Evolutionary conservation across 441 rosid species (phyloP), one percentile per base, ranked within the genome.

Genomic region (Brassica balearica): DNA sequence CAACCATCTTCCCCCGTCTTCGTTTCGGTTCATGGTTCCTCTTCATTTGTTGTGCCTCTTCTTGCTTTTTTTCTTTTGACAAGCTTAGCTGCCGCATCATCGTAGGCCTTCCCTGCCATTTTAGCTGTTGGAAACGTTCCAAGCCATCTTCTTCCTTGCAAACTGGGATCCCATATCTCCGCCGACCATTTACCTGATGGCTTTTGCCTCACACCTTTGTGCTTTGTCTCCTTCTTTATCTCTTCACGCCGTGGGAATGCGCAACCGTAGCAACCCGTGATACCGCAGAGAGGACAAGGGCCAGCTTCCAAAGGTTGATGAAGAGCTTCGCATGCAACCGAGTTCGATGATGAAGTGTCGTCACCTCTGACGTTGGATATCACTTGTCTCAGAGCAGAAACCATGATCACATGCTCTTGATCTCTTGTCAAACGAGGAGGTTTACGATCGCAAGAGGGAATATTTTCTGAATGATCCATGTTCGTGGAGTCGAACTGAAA

Each of bases 121-220:
- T 22, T 2, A 5, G 14, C 32, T 4, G 32, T 59, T 59, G 63
- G 29, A 59, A 59, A 59, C 32, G 63, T 59, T 22, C 63, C 63
- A 9, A 59, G 32, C 63, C 63, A 22, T 59, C 14, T 22, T 12
- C 32, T 10, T 59, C 12, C 3, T 59, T 59, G 25, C 63, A 22
- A 59, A 59, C 29, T 59, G 3, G 64, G 64, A 59, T 59, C 32
- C 64, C 64, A 59, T 59, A 59, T 59, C 64, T 59, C 64, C 32
- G 64, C 64, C 64, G 64, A 59, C 64, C 64, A 59, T 59, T 22
- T 59, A 22, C 64, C 64, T 59, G 32, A 59, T 59, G 32, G 64
- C 15, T 2, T 60, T 22, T 23, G n/a, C 64, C 64, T 60, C 29
- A 60, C 34, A 10, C 64, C 64, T 60, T 60, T 60, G 15, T 60